Evolutionary conservation across 805 yeast species (phyloP).

Genomic region (Hanseniaspora occidentalis): DNA sequence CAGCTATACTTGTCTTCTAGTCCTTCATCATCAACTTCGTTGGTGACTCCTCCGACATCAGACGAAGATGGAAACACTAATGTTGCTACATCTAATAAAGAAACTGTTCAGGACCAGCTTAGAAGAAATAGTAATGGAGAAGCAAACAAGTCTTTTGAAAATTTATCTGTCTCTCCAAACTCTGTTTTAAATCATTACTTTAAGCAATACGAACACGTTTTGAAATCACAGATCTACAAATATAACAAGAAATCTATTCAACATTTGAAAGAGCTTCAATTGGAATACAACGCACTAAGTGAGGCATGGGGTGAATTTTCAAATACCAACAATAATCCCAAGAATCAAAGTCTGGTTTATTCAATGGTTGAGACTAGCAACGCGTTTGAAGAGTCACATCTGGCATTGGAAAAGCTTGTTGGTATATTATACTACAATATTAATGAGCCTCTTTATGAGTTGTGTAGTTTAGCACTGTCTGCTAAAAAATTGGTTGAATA

Average conservation of each 20-base stretch:
- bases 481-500: slow-evolving; percentile 21
- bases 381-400: slow-evolving; percentile 16
- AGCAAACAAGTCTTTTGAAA: not conserved
- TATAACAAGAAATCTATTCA: slow-evolving; percentile 19
- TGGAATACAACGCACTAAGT: slow-evolving; percentile 17
- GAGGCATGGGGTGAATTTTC: slow-evolving; percentile 18
- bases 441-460: slow-evolving; percentile 22
- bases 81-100: too few relatives aligned
- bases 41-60: not conserved
- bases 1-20: not conserved
- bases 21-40: not conserved
- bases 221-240: slow-evolving; percentile 19
- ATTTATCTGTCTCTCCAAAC: not conserved
- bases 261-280: slow-evolving; percentile 14
- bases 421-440: slow-evolving; percentile 21
- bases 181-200: slow-evolving; percentile 15
- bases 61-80: slow-evolving; percentile 14
- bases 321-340: slow-evolving; percentile 10
- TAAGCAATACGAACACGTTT: slow-evolving; percentile 16
- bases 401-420: slow-evolving; percentile 17
- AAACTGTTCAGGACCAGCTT: not conserved
- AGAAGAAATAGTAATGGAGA: not conserved
- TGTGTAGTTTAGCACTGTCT: slow-evolving; percentile 20
- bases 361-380: slow-evolving; percentile 18
- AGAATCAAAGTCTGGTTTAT: slow-evolving; percentile 17